Percentiles rank a stretch among this genome's conserved stretches.
Evolutionary conservation across 345 rosid genomes (phyloP).

Genomic region (Syzygium aqueum): DNA sequence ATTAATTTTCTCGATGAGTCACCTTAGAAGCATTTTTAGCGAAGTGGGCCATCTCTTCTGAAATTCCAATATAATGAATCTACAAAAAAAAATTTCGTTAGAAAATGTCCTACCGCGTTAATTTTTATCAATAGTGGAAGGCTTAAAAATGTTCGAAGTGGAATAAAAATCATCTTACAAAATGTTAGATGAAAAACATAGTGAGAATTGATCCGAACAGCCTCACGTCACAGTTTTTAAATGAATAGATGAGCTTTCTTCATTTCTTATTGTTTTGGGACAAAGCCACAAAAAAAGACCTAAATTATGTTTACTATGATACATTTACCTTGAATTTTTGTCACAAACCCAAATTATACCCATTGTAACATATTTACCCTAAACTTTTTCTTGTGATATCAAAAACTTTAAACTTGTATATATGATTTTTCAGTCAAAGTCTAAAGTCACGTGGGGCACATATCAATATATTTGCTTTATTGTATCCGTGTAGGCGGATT

Average conservation of each 20-base stretch:
- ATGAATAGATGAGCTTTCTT: background rate
- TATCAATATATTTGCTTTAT: too few species aligned
- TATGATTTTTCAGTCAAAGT: too few species aligned
- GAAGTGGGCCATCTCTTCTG: background rate
- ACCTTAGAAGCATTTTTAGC: background rate
- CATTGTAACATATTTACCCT: too few species aligned
- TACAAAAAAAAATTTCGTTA: rapidly evolving
- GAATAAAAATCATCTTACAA: background rate
- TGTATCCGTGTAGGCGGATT: rapidly evolving
- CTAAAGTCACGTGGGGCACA: too few species aligned
- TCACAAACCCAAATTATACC: too few species aligned
- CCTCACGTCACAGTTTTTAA: rapidly evolving
- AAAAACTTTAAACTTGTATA: too few species aligned
- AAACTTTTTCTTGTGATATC: too few species aligned
- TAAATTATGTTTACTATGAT: too few species aligned
- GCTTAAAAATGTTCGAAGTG: background rate
- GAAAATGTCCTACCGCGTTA: rapidly evolving
- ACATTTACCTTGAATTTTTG: too few species aligned
- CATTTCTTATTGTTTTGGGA: too few species aligned
- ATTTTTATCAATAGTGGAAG: background rate
- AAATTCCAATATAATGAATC: background rate
- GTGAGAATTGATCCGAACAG: rapidly evolving
- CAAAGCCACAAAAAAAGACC: too few species aligned
- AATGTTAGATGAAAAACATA: rapidly evolving
- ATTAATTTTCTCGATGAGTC: background rate